Conservation (phyloP, 2,329 filamentous ascomycete species). For the Hymenoscyphus salicellus region DNA sequence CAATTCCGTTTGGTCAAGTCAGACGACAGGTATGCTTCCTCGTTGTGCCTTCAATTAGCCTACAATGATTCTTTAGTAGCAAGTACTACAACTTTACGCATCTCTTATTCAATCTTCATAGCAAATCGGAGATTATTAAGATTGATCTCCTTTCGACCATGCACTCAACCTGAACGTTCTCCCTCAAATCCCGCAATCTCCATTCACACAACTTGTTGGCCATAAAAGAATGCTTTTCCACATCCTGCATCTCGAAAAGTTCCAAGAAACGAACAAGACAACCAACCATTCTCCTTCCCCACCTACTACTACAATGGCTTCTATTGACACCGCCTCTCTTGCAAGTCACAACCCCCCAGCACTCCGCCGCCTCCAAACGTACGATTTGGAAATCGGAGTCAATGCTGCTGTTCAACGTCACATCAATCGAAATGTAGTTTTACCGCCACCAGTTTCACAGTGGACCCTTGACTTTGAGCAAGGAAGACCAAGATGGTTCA, state of each 20-base stretch:
- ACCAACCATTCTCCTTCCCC: background rate
- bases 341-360: background rate
- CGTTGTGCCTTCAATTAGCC: background rate
- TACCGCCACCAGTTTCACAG: conserved; percentile 50
- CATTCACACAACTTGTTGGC: background rate
- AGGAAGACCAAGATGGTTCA: conserved; percentile 49
- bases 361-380: background rate
- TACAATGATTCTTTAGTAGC: too few species aligned
- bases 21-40: background rate
- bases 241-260: background rate
- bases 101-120: too few species aligned
- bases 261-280: background rate
- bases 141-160: background rate
- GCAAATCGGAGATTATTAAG: background rate
- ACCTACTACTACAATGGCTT: background rate
- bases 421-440: conserved; percentile 48
- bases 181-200: background rate
- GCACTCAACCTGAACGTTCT: background rate
- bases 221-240: background rate
- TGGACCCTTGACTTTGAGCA: conserved; percentile 55
- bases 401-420: conserved; percentile 53
- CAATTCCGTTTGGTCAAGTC: background rate
- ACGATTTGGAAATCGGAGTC: conserved; percentile 45
- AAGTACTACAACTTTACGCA: too few species aligned
- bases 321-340: background rate